Evolutionary conservation across 768 basidiomycete species (phyloP), one percentile per base, ranked within the genome.

Genomic region (Gymnopilus dilepis): DNA sequence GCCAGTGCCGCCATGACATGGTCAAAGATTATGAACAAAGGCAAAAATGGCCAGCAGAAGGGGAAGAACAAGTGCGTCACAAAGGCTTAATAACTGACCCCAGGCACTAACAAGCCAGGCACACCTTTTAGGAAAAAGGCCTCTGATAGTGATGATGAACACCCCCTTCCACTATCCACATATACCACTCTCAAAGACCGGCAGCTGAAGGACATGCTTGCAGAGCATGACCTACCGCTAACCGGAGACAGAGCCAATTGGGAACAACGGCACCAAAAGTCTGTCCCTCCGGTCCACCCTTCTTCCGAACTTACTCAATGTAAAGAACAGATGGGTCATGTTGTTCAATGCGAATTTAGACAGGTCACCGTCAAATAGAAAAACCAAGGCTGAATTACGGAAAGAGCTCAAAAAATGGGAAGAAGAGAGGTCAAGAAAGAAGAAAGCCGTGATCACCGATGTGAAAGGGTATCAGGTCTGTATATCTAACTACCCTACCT

Each of bases 311-410:
- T 52, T 53, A 24, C 42, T 61, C 41, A 52, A 43, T 30, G 17
- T 21, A 30, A n/a, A 26, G 47, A 45, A 30, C 48, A 91, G 90
- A 63, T 92, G 89, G 88, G 80, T 89, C 0, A 85, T 86, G 74
- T 69, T 88, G 41, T 87, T 81, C 65, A 92, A 92, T 62, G 84
- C 89, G 28, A 92, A 91, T 69, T 77, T 90, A 8, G 90, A 92
- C 73, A 83, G 82, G 64, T 78, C 79, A 19, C 53, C 64, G 1
- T 51, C 65, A 17, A 75, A 80, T 45, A 80, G 87, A 28, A 84
- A 83, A 68, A 77, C 76, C 17, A 70, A 77, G 57, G 61, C 70
- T 0, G 81, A 82, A 34, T 78, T 91, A 13, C 78, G 79, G 41
- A 68, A 67, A 41, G 88, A 89, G 33, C 68, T 91, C 68, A 82